Conservation (phyloP, 2,329 filamentous ascomycete genomes). For the Talaromyces albobiverticillius region DNA sequence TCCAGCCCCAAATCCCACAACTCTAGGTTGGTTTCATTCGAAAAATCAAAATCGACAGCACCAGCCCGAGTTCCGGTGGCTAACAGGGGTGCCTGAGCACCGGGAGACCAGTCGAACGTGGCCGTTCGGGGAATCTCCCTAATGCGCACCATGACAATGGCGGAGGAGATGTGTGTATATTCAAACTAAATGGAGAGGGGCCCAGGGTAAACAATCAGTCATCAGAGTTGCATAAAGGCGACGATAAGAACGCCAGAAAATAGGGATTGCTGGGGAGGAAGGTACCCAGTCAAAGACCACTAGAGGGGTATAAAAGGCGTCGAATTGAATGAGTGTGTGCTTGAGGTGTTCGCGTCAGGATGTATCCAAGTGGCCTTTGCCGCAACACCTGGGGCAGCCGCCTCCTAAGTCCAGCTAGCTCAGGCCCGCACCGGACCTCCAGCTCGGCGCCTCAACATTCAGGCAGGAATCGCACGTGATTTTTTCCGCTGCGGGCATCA, state of each 20-base stretch:
- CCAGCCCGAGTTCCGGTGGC: slow-evolving; percentile 93
- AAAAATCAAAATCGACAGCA: slow-evolving; percentile 95
- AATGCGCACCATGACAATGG: slow-evolving; percentile 78
- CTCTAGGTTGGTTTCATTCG: slow-evolving; percentile 93
- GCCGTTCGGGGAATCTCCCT: slow-evolving; percentile 95
- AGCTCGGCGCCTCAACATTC: slow-evolving; percentile 9
- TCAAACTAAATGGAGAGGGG: slow-evolving; percentile 18
- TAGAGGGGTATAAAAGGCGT: background rate
- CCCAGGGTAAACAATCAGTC: slow-evolving; percentile 13
- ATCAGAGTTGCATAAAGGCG: slow-evolving; percentile 13
- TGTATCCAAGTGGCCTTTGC: slow-evolving; percentile 40
- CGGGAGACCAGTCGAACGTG: slow-evolving; percentile 94
- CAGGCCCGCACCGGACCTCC: background rate
- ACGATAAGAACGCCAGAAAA: slow-evolving; percentile 14
- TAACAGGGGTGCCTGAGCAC: slow-evolving; percentile 72
- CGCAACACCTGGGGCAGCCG: slow-evolving; percentile 2
- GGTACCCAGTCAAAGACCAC: background rate
- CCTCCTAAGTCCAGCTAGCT: slow-evolving; percentile 4
- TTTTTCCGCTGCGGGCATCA: slow-evolving; percentile 1
- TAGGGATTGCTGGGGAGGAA: background rate
- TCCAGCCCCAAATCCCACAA: slow-evolving; percentile 92
- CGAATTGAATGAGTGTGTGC: background rate
- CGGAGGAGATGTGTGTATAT: slow-evolving; percentile 17
- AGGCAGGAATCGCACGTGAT: slow-evolving; percentile 9
- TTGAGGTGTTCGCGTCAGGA: slow-evolving; percentile 1